These are phyloP conservation scores for Eurotiales sp. DNA, from an alignment of 2,329 filamentous ascomycete genomes.

Conservation along the genomic window DNA sequence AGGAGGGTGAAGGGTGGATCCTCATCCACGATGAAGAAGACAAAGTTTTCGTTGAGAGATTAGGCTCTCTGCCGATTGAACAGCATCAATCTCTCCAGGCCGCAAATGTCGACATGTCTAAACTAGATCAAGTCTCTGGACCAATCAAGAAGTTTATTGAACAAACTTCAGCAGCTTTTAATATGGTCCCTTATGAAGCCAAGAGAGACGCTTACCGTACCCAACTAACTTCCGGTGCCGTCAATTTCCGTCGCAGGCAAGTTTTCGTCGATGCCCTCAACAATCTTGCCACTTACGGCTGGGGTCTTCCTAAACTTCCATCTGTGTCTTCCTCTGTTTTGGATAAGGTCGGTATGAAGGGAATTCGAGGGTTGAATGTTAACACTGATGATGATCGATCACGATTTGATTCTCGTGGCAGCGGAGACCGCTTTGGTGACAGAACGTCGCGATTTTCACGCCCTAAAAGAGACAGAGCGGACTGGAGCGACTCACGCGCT, in stretches of 20 bases:
- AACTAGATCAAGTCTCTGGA: slow-evolving; percentile 18
- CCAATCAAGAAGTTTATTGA: slow-evolving; percentile 22
- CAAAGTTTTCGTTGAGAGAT: slow-evolving; percentile 46
- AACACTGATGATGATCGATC: neutral
- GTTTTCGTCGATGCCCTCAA: slow-evolving; percentile 44
- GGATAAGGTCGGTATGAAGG: slow-evolving; percentile 27
- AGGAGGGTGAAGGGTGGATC: slow-evolving; percentile 60
- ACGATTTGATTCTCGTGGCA: neutral
- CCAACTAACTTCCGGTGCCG: slow-evolving; percentile 19
- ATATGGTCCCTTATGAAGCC: slow-evolving; percentile 20
- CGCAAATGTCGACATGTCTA: slow-evolving; percentile 33
- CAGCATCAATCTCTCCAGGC: slow-evolving; percentile 43
- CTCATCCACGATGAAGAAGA: slow-evolving; percentile 53
- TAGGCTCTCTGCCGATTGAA: slow-evolving; percentile 54
- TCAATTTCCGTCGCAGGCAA: slow-evolving; percentile 32
- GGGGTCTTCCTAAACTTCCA: slow-evolving; percentile 44
- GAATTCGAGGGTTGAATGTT: slow-evolving; percentile 24
- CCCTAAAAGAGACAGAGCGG: neutral
- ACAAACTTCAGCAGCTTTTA: slow-evolving; percentile 43
- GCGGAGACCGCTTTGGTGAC: neutral
- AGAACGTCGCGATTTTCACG: neutral
- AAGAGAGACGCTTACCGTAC: slow-evolving; percentile 31
- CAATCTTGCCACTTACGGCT: slow-evolving; percentile 44
- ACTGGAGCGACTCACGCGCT: neutral
- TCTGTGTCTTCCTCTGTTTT: slow-evolving; percentile 21